Conservation (phyloP, 1,284 basidiomycete genomes). For the Cryptococcus deneoformans region DNA sequence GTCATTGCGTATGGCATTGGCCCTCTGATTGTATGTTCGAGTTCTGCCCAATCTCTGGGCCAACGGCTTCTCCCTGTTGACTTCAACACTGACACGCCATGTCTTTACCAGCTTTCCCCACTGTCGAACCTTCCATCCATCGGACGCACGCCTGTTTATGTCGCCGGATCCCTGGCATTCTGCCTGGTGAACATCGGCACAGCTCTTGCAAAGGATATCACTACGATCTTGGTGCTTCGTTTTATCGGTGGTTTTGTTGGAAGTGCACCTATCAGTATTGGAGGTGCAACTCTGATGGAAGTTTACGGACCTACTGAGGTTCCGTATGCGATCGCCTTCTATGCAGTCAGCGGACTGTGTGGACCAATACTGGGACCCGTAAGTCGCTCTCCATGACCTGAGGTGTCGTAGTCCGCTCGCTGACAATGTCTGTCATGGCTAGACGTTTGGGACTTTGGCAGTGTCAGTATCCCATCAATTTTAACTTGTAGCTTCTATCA, state of each 20-base stretch:
- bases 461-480: not conserved
- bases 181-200: not conserved
- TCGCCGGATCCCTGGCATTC: not conserved
- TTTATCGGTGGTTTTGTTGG: not conserved
- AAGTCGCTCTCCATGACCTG: too few species aligned
- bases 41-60: not conserved
- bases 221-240: not conserved
- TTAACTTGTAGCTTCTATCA: too few species aligned
- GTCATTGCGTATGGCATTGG: constrained; percentile 20
- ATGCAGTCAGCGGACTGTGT: not conserved
- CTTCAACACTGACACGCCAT: not conserved
- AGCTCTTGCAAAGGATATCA: not conserved
- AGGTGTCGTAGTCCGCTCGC: too few species aligned
- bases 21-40: constrained; percentile 11
- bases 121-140: not conserved
- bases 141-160: not conserved
- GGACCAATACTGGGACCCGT: not conserved
- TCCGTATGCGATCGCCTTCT: not conserved
- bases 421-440: too few species aligned
- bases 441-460: not conserved
- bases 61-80: too few species aligned
- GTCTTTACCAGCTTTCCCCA: not conserved
- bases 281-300: not conserved
- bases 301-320: not conserved
- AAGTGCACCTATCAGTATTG: not conserved